These are phyloP conservation scores for Edaphochlamys debaryana DNA, from an alignment of 139 green algal genomes.

Conservation along the genomic window DNA sequence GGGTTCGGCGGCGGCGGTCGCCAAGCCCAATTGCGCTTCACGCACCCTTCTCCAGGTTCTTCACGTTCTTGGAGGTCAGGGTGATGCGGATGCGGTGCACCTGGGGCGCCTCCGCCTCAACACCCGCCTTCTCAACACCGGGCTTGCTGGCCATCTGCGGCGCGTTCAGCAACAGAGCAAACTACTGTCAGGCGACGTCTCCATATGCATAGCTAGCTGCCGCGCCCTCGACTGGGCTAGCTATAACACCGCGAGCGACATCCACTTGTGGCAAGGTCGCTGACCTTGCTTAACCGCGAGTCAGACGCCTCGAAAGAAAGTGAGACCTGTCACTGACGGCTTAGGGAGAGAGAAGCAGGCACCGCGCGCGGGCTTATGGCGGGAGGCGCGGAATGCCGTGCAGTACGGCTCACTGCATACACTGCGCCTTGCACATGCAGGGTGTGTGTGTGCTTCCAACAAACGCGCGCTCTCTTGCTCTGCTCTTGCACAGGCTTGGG, in stretches of 20 bases:
- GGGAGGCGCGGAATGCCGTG: too few relatives aligned
- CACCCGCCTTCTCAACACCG: conserved; percentile 44
- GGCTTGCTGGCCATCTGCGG: conserved; percentile 53
- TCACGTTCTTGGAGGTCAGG: conserved; percentile 95
- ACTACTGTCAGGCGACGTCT: too few relatives aligned
- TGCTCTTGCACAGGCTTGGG: too few relatives aligned
- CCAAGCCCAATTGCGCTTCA: not conserved
- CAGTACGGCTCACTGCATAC: too few relatives aligned
- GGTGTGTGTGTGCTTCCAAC: too few relatives aligned
- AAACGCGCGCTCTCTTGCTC: too few relatives aligned
- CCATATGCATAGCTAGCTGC: too few relatives aligned
- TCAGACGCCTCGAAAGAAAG: conserved; percentile 29
- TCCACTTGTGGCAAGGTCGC: too few relatives aligned
- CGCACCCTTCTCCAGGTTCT: conserved; percentile 96
- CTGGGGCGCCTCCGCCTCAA: conserved; percentile 81
- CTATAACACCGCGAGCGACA: not conserved
- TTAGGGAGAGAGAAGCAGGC: not conserved
- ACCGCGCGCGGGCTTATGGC: not conserved
- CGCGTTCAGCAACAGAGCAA: not conserved
- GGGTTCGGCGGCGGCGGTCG: not conserved
- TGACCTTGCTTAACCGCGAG: conserved; percentile 27
- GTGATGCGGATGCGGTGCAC: conserved; percentile 99
- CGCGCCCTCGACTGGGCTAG: not conserved
- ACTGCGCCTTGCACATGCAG: too few relatives aligned
- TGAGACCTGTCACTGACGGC: conserved; percentile 44